Evolutionary conservation across 2,329 filamentous ascomycete genomes (phyloP).

Genomic region (Elsinoe necatrix): DNA sequence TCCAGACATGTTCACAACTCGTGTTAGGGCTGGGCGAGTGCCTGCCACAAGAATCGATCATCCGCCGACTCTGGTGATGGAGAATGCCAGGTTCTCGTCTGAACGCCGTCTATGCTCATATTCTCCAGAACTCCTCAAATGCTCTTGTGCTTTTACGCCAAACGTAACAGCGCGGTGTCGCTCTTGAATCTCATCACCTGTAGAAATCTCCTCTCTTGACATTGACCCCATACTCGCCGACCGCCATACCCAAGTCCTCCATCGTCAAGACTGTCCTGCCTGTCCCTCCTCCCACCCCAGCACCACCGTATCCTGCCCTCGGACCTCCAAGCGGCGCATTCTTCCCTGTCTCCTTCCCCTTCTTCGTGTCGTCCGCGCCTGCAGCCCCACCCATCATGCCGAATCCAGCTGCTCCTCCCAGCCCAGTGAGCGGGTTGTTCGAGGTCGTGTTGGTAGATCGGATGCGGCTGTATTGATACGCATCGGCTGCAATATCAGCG

Average conservation of each 20-base stretch:
- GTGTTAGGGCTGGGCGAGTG: background rate
- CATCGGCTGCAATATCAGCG: slow-evolving; percentile 91
- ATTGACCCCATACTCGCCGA: slow-evolving; percentile 95
- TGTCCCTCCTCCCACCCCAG: slow-evolving; percentile 78
- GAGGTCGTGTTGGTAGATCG: slow-evolving; percentile 83
- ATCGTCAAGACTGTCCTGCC: slow-evolving; percentile 93
- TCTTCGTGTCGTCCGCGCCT: slow-evolving; percentile 40
- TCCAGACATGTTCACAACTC: background rate
- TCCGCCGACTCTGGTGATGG: too few species aligned
- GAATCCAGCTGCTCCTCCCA: slow-evolving; percentile 66
- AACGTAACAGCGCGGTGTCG: too few species aligned
- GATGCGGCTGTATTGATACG: slow-evolving; percentile 95
- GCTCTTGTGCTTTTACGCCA: background rate
- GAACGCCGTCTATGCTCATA: slow-evolving; percentile 2
- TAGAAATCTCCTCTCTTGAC: slow-evolving; percentile 98
- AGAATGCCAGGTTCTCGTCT: background rate
- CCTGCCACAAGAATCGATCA: too few species aligned
- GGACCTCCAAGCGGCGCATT: slow-evolving; percentile 40
- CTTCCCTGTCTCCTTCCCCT: slow-evolving; percentile 33
- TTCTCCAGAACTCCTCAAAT: background rate
- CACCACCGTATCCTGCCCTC: slow-evolving; percentile 59
- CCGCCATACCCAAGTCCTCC: slow-evolving; percentile 97
- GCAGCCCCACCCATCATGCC: slow-evolving; percentile 52
- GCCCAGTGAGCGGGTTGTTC: slow-evolving; percentile 84
- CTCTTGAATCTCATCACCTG: slow-evolving; percentile 48